Evolutionary conservation across 2,329 filamentous ascomycete genomes (phyloP).

Genomic region (Arthrobotrys pseudoclavata): DNA sequence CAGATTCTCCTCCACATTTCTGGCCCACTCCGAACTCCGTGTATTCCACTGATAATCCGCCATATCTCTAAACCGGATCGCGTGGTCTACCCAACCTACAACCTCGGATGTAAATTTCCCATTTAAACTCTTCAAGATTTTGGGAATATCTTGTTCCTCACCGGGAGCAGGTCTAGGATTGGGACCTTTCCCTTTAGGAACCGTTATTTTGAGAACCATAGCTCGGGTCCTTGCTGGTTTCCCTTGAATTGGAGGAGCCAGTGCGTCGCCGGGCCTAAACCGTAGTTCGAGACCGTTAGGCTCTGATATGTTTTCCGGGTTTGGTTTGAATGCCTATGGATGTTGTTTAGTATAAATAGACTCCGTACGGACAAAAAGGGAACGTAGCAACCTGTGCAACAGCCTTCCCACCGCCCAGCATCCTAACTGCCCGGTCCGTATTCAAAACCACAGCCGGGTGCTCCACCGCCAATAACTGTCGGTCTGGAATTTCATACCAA

Average conservation of each 20-base stretch:
- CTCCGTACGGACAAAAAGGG: neutral
- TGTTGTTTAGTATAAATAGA: neutral
- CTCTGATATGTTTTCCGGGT: constrained; percentile 49
- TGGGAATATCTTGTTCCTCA: constrained; percentile 64
- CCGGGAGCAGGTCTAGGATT: constrained; percentile 68
- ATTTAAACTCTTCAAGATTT: constrained; percentile 61
- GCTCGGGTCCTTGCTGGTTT: constrained; percentile 83
- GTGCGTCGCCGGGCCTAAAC: constrained; percentile 46
- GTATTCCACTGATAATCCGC: constrained; percentile 83
- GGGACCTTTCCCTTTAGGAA: constrained; percentile 82
- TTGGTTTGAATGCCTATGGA: constrained; percentile 49
- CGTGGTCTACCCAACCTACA: constrained; percentile 80
- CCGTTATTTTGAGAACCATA: constrained; percentile 84
- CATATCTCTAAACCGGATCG: constrained; percentile 86
- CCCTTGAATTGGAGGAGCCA: constrained; percentile 78
- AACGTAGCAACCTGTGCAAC: constrained; percentile 43
- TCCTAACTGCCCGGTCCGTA: constrained; percentile 45
- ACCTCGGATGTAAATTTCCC: constrained; percentile 75
- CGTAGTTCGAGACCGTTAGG: constrained; percentile 51
- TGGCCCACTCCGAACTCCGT: constrained; percentile 77
- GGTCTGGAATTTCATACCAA: constrained; percentile 50
- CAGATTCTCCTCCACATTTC: constrained; percentile 78
- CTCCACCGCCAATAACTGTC: constrained; percentile 42
- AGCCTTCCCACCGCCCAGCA: constrained; percentile 45
- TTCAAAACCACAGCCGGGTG: constrained; percentile 43